Evolutionary conservation across 257 asterid genomes (phyloP), one percentile per base, ranked within the genome.

Genomic region (Voacanga thouarsii): DNA sequence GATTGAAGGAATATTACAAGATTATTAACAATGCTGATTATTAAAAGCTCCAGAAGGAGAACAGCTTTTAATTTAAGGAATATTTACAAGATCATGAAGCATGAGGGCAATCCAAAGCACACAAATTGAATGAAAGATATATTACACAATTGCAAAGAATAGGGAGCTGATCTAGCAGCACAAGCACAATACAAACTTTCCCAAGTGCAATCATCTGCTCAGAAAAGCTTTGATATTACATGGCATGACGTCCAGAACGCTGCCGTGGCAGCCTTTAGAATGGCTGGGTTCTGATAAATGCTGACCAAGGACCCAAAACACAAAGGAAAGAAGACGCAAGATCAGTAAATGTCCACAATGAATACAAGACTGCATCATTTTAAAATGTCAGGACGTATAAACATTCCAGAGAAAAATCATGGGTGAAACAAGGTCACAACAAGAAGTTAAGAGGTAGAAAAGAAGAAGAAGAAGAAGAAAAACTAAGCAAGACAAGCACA

Each of bases 181-280:
- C 18, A 51, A 18, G 28, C 44, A 37, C 37, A 11, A 18, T 12
- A n/a, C 45, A 28, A 19, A 12, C 45, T 10, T 18, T n/a, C 65
- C 50, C 21, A 23, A 55, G 45, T 63, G 33, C 24, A 44, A 15
- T 30, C 57, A 5, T 80, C 77, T 78, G 82, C 84, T 93, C 86
- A 95, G 86, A 95, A 85, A 50, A 95, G 92, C 89, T 95, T 95
- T 2, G 99, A 95, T 89, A 95, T 86, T 8, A 93, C 92, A 44
- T 81, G 89, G 81, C 96, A 95, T 0, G 98, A 95, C 16, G 93
- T 93, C 99, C 97, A 95, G 90, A 93, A 95, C 1, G 98, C 97
- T 4, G 98, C 82, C 24, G 98, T 79, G 83, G 99, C 97, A 77
- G 88, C 99, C 77, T 87, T 86, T 12, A 90, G 81, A 30, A 95